Percentiles rank a stretch among this genome's conserved stretches.
Conservation (phyloP, 2,329 filamentous ascomycete genomes). For the Arthroderma sp. region DNA sequence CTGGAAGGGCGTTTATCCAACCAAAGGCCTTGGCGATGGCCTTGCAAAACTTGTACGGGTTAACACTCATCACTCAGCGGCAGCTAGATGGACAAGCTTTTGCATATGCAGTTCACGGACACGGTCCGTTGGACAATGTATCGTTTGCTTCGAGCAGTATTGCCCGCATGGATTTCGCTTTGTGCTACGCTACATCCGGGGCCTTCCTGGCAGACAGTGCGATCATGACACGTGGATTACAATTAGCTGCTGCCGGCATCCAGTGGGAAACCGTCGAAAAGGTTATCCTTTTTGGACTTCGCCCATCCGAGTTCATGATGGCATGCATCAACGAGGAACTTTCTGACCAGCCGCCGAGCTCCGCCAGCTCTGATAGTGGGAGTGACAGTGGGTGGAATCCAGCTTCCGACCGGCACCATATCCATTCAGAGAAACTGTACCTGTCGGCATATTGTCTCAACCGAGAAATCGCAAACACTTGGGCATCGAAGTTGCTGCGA, state of each 20-base stretch:
- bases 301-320: slow-evolving; percentile 14
- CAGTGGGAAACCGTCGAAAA: slow-evolving; percentile 20
- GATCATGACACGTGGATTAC: slow-evolving; percentile 16
- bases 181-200: slow-evolving; percentile 20
- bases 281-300: slow-evolving; percentile 18
- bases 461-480: slow-evolving; percentile 4
- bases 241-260: slow-evolving; percentile 14
- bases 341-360: not conserved
- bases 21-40: slow-evolving; percentile 16
- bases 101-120: slow-evolving; percentile 8
- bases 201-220: slow-evolving; percentile 17
- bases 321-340: not conserved
- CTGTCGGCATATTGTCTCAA: slow-evolving; percentile 1
- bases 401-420: no score
- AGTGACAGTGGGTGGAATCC: no score
- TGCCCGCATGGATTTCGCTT: slow-evolving; percentile 17
- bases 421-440: not conserved
- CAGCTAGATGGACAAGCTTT: slow-evolving; percentile 11
- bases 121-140: slow-evolving; percentile 1
- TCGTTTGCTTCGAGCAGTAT: slow-evolving; percentile 9
- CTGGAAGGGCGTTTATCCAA: slow-evolving; percentile 14
- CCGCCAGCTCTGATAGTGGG: slow-evolving; percentile 3
- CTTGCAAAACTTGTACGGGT: slow-evolving; percentile 18
- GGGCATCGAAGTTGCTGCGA: slow-evolving; percentile 9
- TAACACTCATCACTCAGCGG: slow-evolving; percentile 10